Base-by-base conservation (phyloP, 1,139 yeast genomes). In the Yamadazyma mexicana region DNA sequence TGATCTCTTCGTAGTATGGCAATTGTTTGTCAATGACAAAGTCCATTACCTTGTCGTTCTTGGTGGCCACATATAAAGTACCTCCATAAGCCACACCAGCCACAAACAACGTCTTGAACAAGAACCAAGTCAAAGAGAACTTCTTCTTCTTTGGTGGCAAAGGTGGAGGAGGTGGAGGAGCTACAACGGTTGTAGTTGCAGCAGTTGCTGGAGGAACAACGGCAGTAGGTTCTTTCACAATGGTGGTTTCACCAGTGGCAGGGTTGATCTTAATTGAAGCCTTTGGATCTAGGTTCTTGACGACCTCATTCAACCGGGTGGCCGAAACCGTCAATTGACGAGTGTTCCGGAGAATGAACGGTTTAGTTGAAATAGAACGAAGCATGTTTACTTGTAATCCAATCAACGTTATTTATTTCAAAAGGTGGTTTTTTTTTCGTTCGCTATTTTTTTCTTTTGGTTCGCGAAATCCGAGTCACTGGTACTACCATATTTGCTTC, bases 21-120 rank as follows among this genome's bases (percentile, higher is more conserved):
- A 69, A 64, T 43, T 70, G 69, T 37, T 69, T 51, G 47, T 72
- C 77, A 40, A 69, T 63, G 32, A 72, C 74, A 47, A 69, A 70
- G 51, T 72, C 76, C 69, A 70, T 60, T 14, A 71, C 75, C 35
- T 58, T 58, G 39, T 71, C 75, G 49, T 65, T 70, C 51, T 70
- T 72, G 41, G 76, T 70, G 43, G 77, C 76, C 27, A 51, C 66
- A 45, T 52, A 72, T 45, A 72, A 56, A 8, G 72, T 61, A 9
- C 69, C 68, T 4, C 74, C 75, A 43, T 72, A 72, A 6, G 55
- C 58, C 14, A 59, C 55, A 5, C 65, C 50, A 2, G 65, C 61
- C 18, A 60, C 42, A 7, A 66, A 43, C 11, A 65, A 49, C 15
- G 69, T 53, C 37, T 60, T 62, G 49, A 70, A 54, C 31, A 72